Evolutionary conservation across 768 basidiomycete species (phyloP), one percentile per base, ranked within the genome.

Genomic region (Leccinum subtestaceum): DNA sequence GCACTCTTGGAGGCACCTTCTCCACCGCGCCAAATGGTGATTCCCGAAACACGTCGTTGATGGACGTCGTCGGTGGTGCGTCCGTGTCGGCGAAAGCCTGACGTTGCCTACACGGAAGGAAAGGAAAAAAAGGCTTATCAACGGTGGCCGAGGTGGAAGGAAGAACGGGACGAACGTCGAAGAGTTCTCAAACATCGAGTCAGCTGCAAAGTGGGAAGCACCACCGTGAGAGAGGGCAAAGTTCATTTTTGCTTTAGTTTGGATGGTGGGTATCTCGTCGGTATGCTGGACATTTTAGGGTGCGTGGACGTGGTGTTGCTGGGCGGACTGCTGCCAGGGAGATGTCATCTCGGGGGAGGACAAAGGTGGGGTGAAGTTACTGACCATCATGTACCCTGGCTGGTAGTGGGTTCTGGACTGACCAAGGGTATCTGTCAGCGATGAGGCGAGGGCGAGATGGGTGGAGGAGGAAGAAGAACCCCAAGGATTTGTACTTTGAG

Each of bases 381-480:
- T 58, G 51, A 90, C 90, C 86, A 93, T 82, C 55, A 93, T 78
- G 71, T 91, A 92, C 4, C 90, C 90, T 36, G 88, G 80, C 66
- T 91, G 90, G 70, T 92, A 92, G 64, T 88, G 88, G 56, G 86
- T 84, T 63, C 88, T 79, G 3, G 87, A 85, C 71, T 89, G 88
- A 8, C 85, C 81, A 53, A 91, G 79, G 13, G 84, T 79, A 63
- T 90, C 88, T 17, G 80, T 78, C 58, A 88, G 80, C 23, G 84
- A 79, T n/a, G 78, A 71, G 4, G 79, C 73, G 19, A 85, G 76
- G 10, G 78, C 70, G 21, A 74, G 69, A 15, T 75, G 66, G 40
- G 74, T 65, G 1, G 70, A 65, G 23, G 82, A 75, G 62, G 79
- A 81, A 0, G 79, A 70, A 40, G 74, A 78, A 8, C 78, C 81